Evolutionary conservation across 192 early-diverging fungal genomes (phyloP), one percentile per base, ranked within the genome.

Genomic region (Lunasporangiospora selenospora): DNA sequence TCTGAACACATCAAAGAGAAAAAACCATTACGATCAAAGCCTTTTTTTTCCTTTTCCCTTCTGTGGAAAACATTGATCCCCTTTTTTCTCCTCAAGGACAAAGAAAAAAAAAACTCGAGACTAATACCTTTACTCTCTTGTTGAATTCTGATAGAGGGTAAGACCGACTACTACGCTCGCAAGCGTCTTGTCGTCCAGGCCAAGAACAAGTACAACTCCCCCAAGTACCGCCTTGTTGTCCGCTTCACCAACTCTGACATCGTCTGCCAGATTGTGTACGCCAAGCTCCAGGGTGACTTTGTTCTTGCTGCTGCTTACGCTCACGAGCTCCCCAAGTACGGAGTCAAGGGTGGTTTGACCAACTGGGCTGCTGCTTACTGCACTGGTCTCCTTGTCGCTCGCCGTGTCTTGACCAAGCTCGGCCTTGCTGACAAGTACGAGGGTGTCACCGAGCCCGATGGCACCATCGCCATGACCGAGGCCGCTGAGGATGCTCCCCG

Each of bases 141-240:
- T n/a, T n/a, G n/a, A n/a, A n/a, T n/a, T n/a, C n/a, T 43, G 70
- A 53, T 77, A 96, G 96, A 99, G 93, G 96, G 97, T 52, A 99
- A 99, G 91, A 99, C 97, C 80, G 97, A 99, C 89, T 99, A 98
- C 96, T 98, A 97, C 78, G 95, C 97, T 73, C 93, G 97, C 77
- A 98, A 97, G 93, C 89, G 93, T 76, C 87, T 99, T 62, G 90
- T 98, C n/a, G 86, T 90, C 77, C 97, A 99, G 86, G 97, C 97
- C 69, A 99, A 99, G 93, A 97, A 98, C 93, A 99, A 98, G 88
- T 99, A 99, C 94, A 99, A 99, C 91, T 92, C 95, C 55, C 96
- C 96, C 82, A 99, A 99, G 91, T 99, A 98, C 92, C 89, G 97
- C 77, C 82, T 99, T 73, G 95, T 98, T 76, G 97, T 99, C 64